phyloP scores from a whole-genome alignment of 2,329 filamentous ascomycete genomes.

The Fusarium pseudograminearum region DNA sequence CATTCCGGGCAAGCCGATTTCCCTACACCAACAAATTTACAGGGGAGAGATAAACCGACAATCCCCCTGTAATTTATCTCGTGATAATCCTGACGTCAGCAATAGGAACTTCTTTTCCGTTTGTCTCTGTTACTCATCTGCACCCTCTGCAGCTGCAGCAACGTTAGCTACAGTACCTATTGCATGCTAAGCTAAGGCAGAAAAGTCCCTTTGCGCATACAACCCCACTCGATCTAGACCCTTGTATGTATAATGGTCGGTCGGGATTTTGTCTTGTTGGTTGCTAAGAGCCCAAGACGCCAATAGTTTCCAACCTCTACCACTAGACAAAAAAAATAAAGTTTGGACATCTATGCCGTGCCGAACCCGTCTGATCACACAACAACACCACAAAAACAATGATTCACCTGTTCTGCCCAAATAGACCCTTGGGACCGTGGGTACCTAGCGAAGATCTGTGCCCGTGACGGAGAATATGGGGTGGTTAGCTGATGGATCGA shows the following conservation, averaged over 20 bases:
- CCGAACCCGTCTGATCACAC: background rate
- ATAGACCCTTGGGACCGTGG: background rate
- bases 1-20: constrained; percentile 11
- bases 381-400: background rate
- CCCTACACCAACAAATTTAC: background rate
- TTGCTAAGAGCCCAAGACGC: background rate
- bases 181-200: background rate
- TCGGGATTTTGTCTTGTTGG: constrained; percentile 24
- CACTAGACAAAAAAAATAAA: background rate
- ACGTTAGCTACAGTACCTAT: background rate
- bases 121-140: background rate
- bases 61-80: background rate
- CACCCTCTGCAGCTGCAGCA: background rate
- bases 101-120: constrained; percentile 12
- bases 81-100: constrained; percentile 30
- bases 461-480: constrained; percentile 1
- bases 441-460: background rate
- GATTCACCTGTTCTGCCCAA: background rate
- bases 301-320: constrained; percentile 3
- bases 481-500: background rate
- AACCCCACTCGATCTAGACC: constrained; percentile 23
- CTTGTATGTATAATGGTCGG: constrained; percentile 2
- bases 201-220: constrained; percentile 28
- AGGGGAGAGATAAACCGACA: background rate
- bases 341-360: background rate